Evolutionary conservation across 2,329 filamentous ascomycete species (phyloP).

Genomic region (Colletotrichum costaricense): DNA sequence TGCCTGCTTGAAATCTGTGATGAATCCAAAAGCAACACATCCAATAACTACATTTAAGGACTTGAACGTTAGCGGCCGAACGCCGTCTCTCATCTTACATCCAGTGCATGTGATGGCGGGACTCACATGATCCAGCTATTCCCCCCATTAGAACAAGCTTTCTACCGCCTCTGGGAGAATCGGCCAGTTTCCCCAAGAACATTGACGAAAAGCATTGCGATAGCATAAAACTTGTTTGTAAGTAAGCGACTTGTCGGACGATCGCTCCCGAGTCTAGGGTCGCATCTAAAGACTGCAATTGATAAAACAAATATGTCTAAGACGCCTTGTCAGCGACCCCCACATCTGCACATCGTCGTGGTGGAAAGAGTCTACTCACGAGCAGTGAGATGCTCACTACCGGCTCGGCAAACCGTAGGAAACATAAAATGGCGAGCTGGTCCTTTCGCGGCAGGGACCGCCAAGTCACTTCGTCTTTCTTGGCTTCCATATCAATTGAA

Average conservation of each 20-base stretch:
- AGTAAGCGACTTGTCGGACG: neutral
- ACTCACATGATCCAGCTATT: neutral
- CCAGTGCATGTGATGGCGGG: neutral
- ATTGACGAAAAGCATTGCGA: neutral
- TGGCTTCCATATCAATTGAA: neutral
- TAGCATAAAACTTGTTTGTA: slow-evolving; percentile 6
- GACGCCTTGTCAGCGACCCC: too few species aligned
- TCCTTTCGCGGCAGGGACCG: slow-evolving; percentile 21
- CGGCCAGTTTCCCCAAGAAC: slow-evolving; percentile 1
- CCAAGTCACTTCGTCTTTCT: slow-evolving; percentile 15
- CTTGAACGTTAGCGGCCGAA: neutral
- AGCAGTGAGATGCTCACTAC: slow-evolving; percentile 23
- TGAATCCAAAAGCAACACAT: neutral
- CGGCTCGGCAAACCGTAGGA: slow-evolving; percentile 26
- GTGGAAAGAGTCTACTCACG: neutral
- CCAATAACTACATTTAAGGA: neutral
- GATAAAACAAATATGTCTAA: slow-evolving; percentile 3
- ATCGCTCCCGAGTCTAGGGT: neutral
- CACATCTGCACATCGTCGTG: too few species aligned
- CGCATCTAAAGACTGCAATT: neutral
- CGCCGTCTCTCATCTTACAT: neutral
- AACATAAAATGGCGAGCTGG: slow-evolving; percentile 19
- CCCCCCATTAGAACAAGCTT: neutral
- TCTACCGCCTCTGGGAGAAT: neutral
- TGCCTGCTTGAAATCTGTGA: neutral